These are phyloP conservation scores for Citrus sp. DNA, from an alignment of 345 rosid species.

Conservation along the genomic window DNA sequence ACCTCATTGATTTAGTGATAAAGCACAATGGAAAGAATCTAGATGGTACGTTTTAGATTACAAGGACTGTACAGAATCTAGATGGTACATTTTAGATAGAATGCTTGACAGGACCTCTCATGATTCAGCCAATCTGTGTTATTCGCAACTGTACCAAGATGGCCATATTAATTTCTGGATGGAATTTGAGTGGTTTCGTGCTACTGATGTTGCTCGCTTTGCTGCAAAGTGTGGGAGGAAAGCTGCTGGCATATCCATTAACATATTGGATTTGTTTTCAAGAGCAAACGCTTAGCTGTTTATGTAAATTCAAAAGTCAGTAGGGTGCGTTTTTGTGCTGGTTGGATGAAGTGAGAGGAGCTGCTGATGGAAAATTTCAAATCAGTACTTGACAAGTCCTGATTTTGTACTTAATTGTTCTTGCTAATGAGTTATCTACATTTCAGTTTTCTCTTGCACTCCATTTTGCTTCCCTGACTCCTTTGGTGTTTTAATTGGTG, in stretches of 20 bases:
- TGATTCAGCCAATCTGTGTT: neutral
- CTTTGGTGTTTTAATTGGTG: neutral
- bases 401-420: neutral
- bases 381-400: neutral
- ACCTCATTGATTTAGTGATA: conserved; percentile 42
- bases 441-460: neutral
- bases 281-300: neutral
- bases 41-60: neutral
- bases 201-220: neutral
- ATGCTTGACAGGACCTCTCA: neutral
- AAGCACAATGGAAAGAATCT: conserved; percentile 10
- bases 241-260: neutral
- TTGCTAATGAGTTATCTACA: neutral
- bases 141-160: neutral
- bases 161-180: neutral
- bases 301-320: neutral
- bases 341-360: neutral
- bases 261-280: neutral
- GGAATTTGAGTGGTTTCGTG: neutral
- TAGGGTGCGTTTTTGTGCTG: neutral
- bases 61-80: neutral
- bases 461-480: neutral
- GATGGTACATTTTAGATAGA: neutral
- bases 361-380: neutral
- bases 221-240: neutral